phyloP scores from a whole-genome alignment of 2,329 filamentous ascomycete genomes.

The Fusarium euwallaceae region DNA sequence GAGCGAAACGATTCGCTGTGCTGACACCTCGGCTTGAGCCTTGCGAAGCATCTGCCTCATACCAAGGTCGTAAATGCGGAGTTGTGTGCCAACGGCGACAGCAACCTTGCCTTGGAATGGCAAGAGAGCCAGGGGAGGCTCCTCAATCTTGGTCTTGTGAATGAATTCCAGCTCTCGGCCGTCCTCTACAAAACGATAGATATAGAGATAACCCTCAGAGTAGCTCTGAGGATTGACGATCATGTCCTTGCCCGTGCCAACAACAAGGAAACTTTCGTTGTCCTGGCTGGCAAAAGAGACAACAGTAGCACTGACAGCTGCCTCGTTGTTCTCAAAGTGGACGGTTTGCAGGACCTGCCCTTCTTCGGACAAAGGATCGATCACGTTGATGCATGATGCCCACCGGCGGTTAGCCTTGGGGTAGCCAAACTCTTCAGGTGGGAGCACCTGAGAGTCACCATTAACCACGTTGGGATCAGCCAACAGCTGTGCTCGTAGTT shows the following conservation, averaged over 20 bases:
- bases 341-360: constrained; percentile 78
- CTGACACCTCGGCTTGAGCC: constrained; percentile 82
- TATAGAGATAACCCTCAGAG: constrained; percentile 86
- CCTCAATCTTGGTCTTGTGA: constrained; percentile 93
- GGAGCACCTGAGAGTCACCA: constrained; percentile 77
- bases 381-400: constrained; percentile 94
- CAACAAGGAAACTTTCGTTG: constrained; percentile 89
- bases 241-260: constrained; percentile 95
- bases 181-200: constrained; percentile 89
- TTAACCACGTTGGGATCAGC: constrained; percentile 79
- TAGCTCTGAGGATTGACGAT: constrained; percentile 81
- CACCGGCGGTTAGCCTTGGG: constrained; percentile 86
- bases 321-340: constrained; percentile 90
- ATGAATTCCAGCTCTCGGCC: constrained; percentile 94
- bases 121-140: constrained; percentile 90
- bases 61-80: constrained; percentile 93
- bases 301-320: constrained; percentile 86
- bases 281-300: constrained; percentile 91
- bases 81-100: constrained; percentile 84
- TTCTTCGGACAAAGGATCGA: constrained; percentile 85
- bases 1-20: constrained; percentile 88
- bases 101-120: constrained; percentile 91
- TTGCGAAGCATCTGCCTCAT: constrained; percentile 94
- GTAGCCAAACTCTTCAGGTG: constrained; percentile 89
- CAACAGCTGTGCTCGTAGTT: constrained; percentile 81